Evolutionary conservation across 2,329 filamentous ascomycete genomes (phyloP).

Genomic region (Scortechinia acanthostroma): DNA sequence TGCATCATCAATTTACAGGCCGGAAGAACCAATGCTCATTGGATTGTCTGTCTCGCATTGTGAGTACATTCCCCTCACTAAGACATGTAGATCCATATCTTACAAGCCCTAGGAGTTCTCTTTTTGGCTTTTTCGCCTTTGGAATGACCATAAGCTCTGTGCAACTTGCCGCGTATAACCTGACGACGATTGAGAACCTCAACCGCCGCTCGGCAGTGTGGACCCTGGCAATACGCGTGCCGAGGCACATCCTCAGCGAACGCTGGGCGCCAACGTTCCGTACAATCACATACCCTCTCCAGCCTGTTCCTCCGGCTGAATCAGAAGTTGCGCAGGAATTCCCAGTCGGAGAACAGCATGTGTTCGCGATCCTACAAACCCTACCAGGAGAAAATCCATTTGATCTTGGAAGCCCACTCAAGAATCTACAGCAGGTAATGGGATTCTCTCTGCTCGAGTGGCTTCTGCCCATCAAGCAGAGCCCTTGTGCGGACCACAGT

Average conservation of each 20-base stretch:
- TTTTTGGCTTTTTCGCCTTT: constrained; percentile 76
- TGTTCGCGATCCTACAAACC: constrained; percentile 74
- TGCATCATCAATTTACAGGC: constrained; percentile 4
- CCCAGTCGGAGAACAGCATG: constrained; percentile 36
- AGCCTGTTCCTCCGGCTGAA: constrained; percentile 3
- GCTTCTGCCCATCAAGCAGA: constrained; percentile 70
- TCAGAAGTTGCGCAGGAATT: constrained; percentile 30
- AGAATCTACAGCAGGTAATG: constrained; percentile 77
- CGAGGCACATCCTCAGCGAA: constrained; percentile 30
- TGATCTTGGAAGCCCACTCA: constrained; percentile 58
- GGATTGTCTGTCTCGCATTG: constrained; percentile 61
- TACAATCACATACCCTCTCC: constrained; percentile 53
- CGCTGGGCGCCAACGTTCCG: constrained; percentile 31
- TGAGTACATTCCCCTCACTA: constrained; percentile 19
- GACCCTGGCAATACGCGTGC: constrained; percentile 70
- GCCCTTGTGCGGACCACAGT: constrained; percentile 68
- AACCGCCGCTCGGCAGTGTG: constrained; percentile 52
- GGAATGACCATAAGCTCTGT: constrained; percentile 71
- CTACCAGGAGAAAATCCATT: constrained; percentile 76
- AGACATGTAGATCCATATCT: constrained; percentile 1
- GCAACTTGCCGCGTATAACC: constrained; percentile 65
- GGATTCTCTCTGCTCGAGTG: constrained; percentile 67
- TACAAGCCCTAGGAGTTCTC: constrained; percentile 30
- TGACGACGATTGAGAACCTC: constrained; percentile 79
- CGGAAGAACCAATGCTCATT: constrained; percentile 41